Conservation (phyloP, 2,329 filamentous ascomycete genomes). For the Periglandula ipomoeae region DNA sequence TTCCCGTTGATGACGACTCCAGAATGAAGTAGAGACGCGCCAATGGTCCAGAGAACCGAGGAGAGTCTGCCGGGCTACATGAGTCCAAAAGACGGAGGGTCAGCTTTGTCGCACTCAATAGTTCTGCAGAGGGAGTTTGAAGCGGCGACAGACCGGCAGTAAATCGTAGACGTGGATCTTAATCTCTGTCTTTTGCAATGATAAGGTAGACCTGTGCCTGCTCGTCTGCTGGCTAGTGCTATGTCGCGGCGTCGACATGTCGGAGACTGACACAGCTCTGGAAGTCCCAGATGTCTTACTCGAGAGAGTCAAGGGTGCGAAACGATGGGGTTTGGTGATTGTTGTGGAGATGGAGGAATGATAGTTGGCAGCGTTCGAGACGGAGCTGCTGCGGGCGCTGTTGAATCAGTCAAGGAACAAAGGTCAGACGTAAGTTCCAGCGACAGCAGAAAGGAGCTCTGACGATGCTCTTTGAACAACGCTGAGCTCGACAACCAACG, state of each 20-base stretch:
- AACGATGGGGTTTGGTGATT: neutral
- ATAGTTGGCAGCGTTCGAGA: neutral
- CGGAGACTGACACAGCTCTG: neutral
- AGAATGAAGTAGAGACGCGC: slow-evolving; percentile 70
- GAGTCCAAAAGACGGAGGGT: slow-evolving; percentile 6
- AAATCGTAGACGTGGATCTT: slow-evolving; percentile 72
- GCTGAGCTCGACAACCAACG: neutral
- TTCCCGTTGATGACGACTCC: slow-evolving; percentile 71
- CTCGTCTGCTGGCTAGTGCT: slow-evolving; percentile 16
- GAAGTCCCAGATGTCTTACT: neutral
- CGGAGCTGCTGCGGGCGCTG: neutral
- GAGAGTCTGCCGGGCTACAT: slow-evolving; percentile 61
- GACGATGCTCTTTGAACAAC: neutral
- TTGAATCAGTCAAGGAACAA: neutral
- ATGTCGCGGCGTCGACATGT: slow-evolving; percentile 21
- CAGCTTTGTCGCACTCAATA: neutral
- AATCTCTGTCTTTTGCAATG: slow-evolving; percentile 63
- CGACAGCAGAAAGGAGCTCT: neutral
- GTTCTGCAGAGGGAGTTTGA: neutral
- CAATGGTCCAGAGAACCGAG: slow-evolving; percentile 68
- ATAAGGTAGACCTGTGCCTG: slow-evolving; percentile 55
- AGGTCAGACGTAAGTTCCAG: neutral
- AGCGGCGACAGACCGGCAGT: slow-evolving; percentile 46
- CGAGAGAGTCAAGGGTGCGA: neutral
- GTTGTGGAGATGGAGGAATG: neutral